Base-by-base conservation (phyloP, 306 rosid genomes). In the Nissolia schottii region DNA sequence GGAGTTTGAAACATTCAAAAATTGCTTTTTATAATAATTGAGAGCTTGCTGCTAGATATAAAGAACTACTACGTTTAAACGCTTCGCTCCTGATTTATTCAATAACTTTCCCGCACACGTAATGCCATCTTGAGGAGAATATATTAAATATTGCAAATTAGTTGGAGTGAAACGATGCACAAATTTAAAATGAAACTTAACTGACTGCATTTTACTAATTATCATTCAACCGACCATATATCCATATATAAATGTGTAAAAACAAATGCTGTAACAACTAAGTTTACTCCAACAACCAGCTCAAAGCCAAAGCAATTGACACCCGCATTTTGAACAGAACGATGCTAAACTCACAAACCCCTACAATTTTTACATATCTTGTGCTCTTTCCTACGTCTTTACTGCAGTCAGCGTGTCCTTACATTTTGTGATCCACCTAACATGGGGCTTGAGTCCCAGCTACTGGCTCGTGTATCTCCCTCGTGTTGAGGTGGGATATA, bases 361-460 rank as follows among this genome's bases (percentile, higher is more conserved):
- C 77, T 55, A 79, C 49, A 16, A 25, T 62, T 70, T 89, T 67
- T 77, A 76, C 74, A 64, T 88, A 81, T 46, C 75, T 20, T 48
- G 53, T 77, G 81, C 59, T 64, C 67, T 73, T 71, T 61, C 69
- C 80, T 57, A 24, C 6, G 45, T 41, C 75, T 83, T 67, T 19
- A 50, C 43, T 32, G 75, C 67, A 70, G 37, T 83, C 86, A 80
- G 65, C 69, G 72, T 76, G 83, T 54, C 79, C 89, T 75, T 23
- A 82, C 88, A 73, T 75, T 71, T 40, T 79, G 90, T 40, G 71
- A 58, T 70, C 76, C 88, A 63, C 88, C 78, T 16, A 88, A 77
- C 68, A 84, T 84, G 64, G 86, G 85, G 76, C 85, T 80, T 38
- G 79, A 74, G 56, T 84, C 85, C 79, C 89, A 60, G 43, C 61